phyloP scores from a whole-genome alignment of 2,329 filamentous ascomycete genomes.

The Cercospora sesami region DNA sequence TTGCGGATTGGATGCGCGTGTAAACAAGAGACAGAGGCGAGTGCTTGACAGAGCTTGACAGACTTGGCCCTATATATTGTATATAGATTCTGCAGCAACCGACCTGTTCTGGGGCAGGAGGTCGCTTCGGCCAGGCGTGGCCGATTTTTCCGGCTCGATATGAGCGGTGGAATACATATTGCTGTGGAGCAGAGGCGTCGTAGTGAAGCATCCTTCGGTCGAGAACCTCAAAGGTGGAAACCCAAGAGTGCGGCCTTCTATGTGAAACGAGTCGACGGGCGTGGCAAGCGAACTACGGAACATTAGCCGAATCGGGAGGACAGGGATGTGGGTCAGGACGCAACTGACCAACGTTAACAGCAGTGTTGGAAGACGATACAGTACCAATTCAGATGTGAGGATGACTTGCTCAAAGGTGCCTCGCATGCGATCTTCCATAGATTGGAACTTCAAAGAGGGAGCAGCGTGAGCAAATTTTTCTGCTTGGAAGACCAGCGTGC shows the following conservation, averaged over 20 bases:
- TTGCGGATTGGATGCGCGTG: conserved; percentile 13
- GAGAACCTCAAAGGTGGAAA: conserved; percentile 4
- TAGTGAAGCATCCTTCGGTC: neutral
- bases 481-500: neutral
- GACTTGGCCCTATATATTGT: conserved; percentile 23
- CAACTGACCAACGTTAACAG: neutral
- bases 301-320: neutral
- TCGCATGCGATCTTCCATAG: neutral
- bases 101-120: neutral
- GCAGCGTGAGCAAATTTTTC: neutral
- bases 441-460: neutral
- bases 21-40: conserved; percentile 11
- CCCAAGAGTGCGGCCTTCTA: conserved; percentile 2
- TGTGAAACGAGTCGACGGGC: conserved; percentile 13
- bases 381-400: neutral
- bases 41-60: conserved; percentile 17
- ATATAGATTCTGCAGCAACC: neutral
- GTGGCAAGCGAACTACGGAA: conserved; percentile 7
- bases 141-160: neutral
- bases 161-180: neutral
- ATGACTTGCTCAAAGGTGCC: neutral
- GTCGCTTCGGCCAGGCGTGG: neutral
- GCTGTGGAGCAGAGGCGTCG: neutral
- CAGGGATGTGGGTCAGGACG: neutral
- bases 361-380: neutral